Base-by-base conservation (phyloP, 169 alveolate species). In the Cryptosporidium meleagridis region DNA sequence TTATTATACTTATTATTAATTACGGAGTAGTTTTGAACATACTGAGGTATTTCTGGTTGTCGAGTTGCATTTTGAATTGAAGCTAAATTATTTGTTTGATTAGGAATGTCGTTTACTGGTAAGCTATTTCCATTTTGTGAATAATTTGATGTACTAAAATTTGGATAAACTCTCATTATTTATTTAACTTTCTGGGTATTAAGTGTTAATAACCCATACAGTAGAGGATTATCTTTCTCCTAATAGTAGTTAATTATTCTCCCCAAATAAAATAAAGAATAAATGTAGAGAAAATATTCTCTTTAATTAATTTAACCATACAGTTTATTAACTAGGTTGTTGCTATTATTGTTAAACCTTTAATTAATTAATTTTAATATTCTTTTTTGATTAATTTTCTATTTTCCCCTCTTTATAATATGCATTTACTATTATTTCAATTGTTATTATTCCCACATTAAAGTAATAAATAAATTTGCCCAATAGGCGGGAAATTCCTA, bases 151-250 rank as follows among this genome's bases (percentile, higher is more conserved):
- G 51, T 35, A 44, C 51, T 31, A 8, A 33, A 65, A 37, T 65
- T 65, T 65, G 72, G 72, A 65, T 65, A 65, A 65, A 65, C 51
- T 65, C 72, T 65, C 72, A 65, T 65, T 31, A 65, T 65, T 65
- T 65, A 37, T 65, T 65, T 65, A 29, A 33, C 10, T n/a, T 33
- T 23, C 51, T 35, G 44, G 33, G 51, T 65, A 31, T 31, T 37
- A 29, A 65, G 72, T 59, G 3, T 37, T 14, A 65, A 65, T 65
- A 65, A 65, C 51, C 72, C 72, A 65, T 23, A n/a, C 26, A 33
- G 29, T 35, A 31, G 51, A 65, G 72, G 72, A 65, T 65, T 65
- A 65, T 65, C 26, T 65, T 23, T 37, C 72, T 65, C 72, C 9
- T 35, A 65, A 31, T 31, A n/a, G 67, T 55, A 55, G 6, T 65